phyloP scores from a whole-genome alignment of 2,329 filamentous ascomycete genomes.

The Paraphoma chrysanthemicola region DNA sequence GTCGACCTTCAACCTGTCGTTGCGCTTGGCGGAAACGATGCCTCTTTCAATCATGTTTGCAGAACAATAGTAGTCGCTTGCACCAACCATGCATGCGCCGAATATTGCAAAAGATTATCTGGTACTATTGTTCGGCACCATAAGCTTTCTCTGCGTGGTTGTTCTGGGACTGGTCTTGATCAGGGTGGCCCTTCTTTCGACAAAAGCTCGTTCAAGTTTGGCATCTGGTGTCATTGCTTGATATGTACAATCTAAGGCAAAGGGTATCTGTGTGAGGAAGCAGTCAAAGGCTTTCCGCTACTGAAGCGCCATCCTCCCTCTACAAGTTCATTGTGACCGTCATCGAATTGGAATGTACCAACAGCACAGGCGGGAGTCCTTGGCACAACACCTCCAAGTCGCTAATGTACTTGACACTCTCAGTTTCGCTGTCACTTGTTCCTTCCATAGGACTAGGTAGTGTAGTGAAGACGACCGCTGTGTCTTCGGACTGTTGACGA shows the following conservation, averaged over 20 bases:
- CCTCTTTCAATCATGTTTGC: conserved; percentile 13
- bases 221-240: neutral
- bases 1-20: conserved; percentile 6
- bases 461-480: conserved; percentile 83
- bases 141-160: neutral
- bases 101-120: neutral
- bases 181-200: neutral
- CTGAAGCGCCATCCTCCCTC: conserved; percentile 2
- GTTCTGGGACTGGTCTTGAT: neutral
- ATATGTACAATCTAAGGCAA: neutral
- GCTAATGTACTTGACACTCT: conserved; percentile 76
- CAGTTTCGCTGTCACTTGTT: conserved; percentile 72
- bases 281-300: neutral
- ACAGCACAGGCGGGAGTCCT: conserved; percentile 74
- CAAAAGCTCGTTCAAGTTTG: neutral
- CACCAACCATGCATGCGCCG: neutral
- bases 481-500: conserved; percentile 53
- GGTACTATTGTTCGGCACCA: neutral
- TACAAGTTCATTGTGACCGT: conserved; percentile 81
- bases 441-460: conserved; percentile 81
- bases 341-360: conserved; percentile 89
- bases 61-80: conserved; percentile 23
- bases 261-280: neutral
- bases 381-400: conserved; percentile 81
- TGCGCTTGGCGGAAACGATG: conserved; percentile 20